phyloP scores from a whole-genome alignment of 495 filamentous ascomycete species.

The Penicillium chermesinum region DNA sequence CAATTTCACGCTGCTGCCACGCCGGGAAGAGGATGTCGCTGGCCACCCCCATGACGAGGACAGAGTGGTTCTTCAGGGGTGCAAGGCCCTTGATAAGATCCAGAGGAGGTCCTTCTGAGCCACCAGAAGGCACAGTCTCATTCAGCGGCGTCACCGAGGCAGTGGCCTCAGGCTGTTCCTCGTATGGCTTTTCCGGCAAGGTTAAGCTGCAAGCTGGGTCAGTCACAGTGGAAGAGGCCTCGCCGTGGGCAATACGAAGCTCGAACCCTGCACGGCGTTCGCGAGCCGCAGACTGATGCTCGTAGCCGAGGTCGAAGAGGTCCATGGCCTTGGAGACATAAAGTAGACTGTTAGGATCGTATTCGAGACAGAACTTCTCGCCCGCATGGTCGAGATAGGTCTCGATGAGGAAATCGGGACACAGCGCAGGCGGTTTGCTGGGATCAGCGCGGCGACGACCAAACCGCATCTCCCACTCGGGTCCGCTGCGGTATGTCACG shows the following conservation, averaged over 20 bases:
- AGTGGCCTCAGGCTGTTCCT: slow-evolving; percentile 59
- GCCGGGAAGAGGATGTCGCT: slow-evolving; percentile 97
- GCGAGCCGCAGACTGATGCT: slow-evolving; percentile 53
- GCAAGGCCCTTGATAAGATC: slow-evolving; percentile 76
- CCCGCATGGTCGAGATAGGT: slow-evolving; percentile 98
- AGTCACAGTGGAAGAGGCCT: slow-evolving; percentile 14
- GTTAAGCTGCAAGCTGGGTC: slow-evolving; percentile 70
- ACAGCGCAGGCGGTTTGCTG: slow-evolving; percentile 80
- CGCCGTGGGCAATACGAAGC: slow-evolving; percentile 41
- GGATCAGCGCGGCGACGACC: slow-evolving; percentile 83
- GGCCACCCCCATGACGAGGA: slow-evolving; percentile 87
- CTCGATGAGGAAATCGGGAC: slow-evolving; percentile 95
- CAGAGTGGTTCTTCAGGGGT: slow-evolving; percentile 65
- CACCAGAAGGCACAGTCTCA: slow-evolving; percentile 13
- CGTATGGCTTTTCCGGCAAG: slow-evolving; percentile 77
- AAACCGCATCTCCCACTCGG: slow-evolving; percentile 97
- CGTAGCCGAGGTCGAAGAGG: slow-evolving; percentile 82
- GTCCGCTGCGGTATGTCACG: slow-evolving; percentile 92
- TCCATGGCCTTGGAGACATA: slow-evolving; percentile 99
- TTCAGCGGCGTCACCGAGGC: slow-evolving; percentile 24
- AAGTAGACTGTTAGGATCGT: slow-evolving; percentile 92
- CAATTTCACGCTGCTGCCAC: slow-evolving; percentile 97
- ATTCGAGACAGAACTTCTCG: slow-evolving; percentile 98
- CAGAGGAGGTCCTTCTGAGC: slow-evolving; percentile 47
- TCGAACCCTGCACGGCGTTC: slow-evolving; percentile 45